Conservation (phyloP, 805 yeast genomes). For the Saccharomycopsis guyanensis region DNA sequence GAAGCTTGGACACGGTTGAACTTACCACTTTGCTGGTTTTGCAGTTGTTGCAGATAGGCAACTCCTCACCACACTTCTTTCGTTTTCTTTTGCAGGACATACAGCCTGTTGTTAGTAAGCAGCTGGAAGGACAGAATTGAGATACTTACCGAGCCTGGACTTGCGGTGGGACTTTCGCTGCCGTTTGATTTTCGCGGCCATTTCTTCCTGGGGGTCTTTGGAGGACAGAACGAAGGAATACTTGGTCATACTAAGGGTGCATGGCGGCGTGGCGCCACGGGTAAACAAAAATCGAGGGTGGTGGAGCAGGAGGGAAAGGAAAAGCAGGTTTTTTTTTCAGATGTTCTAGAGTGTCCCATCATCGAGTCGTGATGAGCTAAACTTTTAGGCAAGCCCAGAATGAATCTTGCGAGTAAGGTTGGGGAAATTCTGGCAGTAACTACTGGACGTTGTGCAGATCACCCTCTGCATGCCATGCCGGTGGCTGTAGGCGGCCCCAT, state of each 20-base stretch:
- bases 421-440: no score
- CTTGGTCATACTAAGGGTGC: no score
- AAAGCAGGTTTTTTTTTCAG: no score
- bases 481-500: not conserved
- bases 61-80: slow-evolving; percentile 11
- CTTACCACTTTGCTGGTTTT: not conserved
- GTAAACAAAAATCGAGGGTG: no score
- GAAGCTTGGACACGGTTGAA: not conserved
- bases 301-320: no score
- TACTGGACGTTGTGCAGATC: no score
- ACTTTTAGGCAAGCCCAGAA: no score
- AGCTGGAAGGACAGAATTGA: not conserved
- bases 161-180: slow-evolving; percentile 9
- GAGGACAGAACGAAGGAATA: not conserved
- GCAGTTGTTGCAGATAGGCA: slow-evolving; percentile 9
- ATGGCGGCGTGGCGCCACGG: no score
- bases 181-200: slow-evolving; percentile 1
- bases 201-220: not conserved
- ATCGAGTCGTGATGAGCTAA: no score
- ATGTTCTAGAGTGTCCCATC: no score
- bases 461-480: not conserved
- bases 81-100: slow-evolving; percentile 9
- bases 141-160: slow-evolving; percentile 9
- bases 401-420: no score
- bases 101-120: slow-evolving; percentile 6